These are phyloP conservation scores for Vickermania ingenoplastis DNA, from an alignment of 208 protist species.

Conservation along the genomic window DNA sequence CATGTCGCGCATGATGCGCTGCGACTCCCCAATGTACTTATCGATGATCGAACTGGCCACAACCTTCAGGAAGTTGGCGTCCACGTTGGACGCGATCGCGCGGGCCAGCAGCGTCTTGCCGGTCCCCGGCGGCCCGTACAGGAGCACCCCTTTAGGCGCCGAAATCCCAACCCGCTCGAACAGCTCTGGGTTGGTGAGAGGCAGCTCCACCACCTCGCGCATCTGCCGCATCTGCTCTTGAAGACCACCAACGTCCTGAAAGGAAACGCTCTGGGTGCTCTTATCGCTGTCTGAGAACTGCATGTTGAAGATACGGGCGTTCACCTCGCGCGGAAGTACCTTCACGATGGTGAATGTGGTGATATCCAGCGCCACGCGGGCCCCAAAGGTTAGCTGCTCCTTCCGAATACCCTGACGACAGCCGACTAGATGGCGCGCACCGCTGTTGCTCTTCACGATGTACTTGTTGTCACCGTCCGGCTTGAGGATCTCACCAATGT, in stretches of 20 bases:
- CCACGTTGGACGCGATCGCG: conserved; percentile 97
- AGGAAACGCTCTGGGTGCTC: conserved; percentile 74
- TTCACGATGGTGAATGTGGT: conserved; percentile 99
- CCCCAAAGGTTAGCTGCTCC: conserved; percentile 90
- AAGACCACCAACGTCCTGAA: conserved; percentile 97
- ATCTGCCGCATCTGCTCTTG: conserved; percentile 98
- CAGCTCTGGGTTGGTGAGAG: conserved; percentile 98
- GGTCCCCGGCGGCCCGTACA: conserved; percentile 98
- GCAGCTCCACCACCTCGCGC: conserved; percentile 99
- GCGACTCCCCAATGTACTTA: conserved; percentile 99
- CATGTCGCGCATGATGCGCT: conserved; percentile 98
- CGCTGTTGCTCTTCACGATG: conserved; percentile 99
- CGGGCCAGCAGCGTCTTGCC: conserved; percentile 96
- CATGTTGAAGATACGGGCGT: conserved; percentile 99
- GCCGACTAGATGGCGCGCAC: conserved; percentile 98
- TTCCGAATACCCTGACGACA: conserved; percentile 93
- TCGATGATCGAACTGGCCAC: conserved; percentile 98
- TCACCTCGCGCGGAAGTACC: conserved; percentile 97
- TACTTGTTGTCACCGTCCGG: conserved; percentile 90
- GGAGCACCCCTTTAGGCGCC: conserved; percentile 98
- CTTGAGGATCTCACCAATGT: conserved; percentile 98
- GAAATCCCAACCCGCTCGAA: conserved; percentile 99
- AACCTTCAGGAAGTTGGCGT: conserved; percentile 98
- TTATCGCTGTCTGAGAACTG: conserved; percentile 91
- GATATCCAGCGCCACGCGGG: conserved; percentile 98